Base-by-base conservation (phyloP, 495 filamentous ascomycete genomes). In the Penicillium verhagenii region DNA sequence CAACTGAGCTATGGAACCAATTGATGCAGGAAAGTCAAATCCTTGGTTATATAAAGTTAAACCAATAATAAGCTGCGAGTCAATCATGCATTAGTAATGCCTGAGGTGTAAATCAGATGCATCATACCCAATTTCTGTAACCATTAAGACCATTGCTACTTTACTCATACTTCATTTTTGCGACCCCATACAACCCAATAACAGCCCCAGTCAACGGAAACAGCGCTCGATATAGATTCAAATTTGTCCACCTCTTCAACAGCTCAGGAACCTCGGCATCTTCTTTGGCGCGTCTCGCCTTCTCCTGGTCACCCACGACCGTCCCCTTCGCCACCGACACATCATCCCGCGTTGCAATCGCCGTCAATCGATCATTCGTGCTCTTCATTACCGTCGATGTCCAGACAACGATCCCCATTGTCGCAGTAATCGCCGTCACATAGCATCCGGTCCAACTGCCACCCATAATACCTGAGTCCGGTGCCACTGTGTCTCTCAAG, bases 321-420 rank as follows among this genome's bases (percentile, higher is more conserved):
- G 59, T 61, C 8, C 29, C 54, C 40, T 52, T 38, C 14, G 53
- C 57, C 6, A 14, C 3, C 13, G 58, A 50, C 18, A 47, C 52
- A 59, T 67, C 63, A 26, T 65, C 64, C 2, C 66, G 56, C 20
- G 42, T 54, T 13, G 67, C 62, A 53, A 65, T 63, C 14, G 39
- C 61, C 44, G 49, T 47, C n/a, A 75, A 50, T 11, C 26, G 25
- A 0, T n/a, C 14, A 49, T 74, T 73, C 7, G 57, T 65, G 0
- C 31, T 35, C 35, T 42, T 55, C 61, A 75, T 69, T 26, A 59
- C 52, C 5, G 57, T 44, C 1, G 69, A n/a, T 7, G 70, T 74
- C 49, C 55, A 76, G 14, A 71, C 69, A 1, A 67, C 45, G 33
- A 72, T 70, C 13, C 60, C 56, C 55, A 72, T 40, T 13, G 69